A percentile compares a stretch with the other conserved stretches of the same genome.
phyloP scores from a whole-genome alignment of 2,329 filamentous ascomycete genomes.

The Talaromyces rugulosus region DNA sequence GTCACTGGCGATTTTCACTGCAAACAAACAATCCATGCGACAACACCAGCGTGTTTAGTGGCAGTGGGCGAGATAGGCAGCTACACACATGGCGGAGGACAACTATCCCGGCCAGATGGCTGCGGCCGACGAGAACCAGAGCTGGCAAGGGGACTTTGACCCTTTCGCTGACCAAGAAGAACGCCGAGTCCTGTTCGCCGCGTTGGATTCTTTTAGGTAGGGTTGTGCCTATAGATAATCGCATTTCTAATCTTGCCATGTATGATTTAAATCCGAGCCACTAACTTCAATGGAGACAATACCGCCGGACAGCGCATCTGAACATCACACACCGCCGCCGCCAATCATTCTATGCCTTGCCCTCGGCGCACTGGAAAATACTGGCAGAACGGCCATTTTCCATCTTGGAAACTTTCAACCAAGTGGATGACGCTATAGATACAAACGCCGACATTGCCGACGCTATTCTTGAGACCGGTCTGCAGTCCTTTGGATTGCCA shows the following conservation, averaged over 20 bases:
- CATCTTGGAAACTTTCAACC: constrained; percentile 71
- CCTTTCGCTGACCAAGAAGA: constrained; percentile 74
- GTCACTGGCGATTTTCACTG: not conserved
- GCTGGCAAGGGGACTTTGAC: constrained; percentile 61
- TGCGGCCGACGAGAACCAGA: constrained; percentile 10
- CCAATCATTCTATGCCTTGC: constrained; percentile 88
- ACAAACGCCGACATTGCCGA: constrained; percentile 78
- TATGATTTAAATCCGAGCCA: not conserved
- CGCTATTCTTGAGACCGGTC: constrained; percentile 66
- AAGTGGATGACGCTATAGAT: constrained; percentile 83
- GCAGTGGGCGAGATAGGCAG: not conserved
- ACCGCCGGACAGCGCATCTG: constrained; percentile 78
- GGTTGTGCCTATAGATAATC: constrained; percentile 29
- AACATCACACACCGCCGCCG: constrained; percentile 87
- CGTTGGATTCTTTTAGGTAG: constrained; percentile 86
- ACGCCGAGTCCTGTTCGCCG: constrained; percentile 70
- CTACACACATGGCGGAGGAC: not conserved
- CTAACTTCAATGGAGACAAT: constrained; percentile 57
- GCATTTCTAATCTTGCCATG: not conserved
- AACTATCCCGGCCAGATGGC: not conserved
- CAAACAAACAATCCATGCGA: not conserved
- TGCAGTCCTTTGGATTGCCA: constrained; percentile 62
- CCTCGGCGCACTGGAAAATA: constrained; percentile 76
- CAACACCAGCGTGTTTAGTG: not conserved
- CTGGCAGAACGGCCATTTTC: constrained; percentile 78